phyloP scores from a whole-genome alignment of 2,329 filamentous ascomycete species.

The Aspergillus japonicus region DNA sequence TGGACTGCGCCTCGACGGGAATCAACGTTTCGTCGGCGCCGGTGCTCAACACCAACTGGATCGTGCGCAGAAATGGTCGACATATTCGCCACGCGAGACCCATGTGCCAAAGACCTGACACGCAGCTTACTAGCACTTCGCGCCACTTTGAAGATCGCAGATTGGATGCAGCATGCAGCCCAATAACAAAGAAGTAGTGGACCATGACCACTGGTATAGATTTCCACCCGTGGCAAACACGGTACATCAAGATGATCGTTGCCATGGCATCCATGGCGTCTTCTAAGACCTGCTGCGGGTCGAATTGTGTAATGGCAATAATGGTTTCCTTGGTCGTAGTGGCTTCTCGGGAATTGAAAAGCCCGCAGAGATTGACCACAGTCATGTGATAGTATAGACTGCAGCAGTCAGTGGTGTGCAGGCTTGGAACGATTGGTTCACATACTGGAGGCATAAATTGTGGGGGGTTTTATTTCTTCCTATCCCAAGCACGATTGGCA shows the following conservation, averaged over 20 bases:
- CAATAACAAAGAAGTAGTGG: conserved; percentile 1
- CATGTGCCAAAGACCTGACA: conserved; percentile 6
- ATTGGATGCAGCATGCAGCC: conserved; percentile 1
- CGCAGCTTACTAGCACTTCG: conserved; percentile 5
- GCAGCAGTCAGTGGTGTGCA: background rate
- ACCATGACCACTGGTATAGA: conserved; percentile 1
- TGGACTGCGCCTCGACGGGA: background rate
- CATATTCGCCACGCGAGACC: conserved; percentile 1
- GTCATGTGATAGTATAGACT: conserved; percentile 6
- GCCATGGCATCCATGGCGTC: conserved; percentile 1
- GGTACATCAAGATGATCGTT: conserved; percentile 2
- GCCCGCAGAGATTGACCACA: conserved; percentile 1
- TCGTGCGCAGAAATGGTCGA: background rate
- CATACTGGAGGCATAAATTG: conserved; percentile 3
- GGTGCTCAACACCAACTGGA: background rate
- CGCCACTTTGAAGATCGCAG: conserved; percentile 6
- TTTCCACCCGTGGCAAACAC: conserved; percentile 3
- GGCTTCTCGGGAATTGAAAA: background rate
- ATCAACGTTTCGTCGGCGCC: background rate
- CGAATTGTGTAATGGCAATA: background rate
- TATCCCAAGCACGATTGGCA: background rate
- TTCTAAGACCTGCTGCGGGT: background rate
- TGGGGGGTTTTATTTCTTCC: conserved; percentile 1
- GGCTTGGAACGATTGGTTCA: background rate
- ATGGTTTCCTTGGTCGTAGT: background rate